A percentile compares a stretch with the other conserved stretches of the same genome.
phyloP scores from a whole-genome alignment of 2,329 filamentous ascomycete genomes.

The Fusarium xyrophilum region DNA sequence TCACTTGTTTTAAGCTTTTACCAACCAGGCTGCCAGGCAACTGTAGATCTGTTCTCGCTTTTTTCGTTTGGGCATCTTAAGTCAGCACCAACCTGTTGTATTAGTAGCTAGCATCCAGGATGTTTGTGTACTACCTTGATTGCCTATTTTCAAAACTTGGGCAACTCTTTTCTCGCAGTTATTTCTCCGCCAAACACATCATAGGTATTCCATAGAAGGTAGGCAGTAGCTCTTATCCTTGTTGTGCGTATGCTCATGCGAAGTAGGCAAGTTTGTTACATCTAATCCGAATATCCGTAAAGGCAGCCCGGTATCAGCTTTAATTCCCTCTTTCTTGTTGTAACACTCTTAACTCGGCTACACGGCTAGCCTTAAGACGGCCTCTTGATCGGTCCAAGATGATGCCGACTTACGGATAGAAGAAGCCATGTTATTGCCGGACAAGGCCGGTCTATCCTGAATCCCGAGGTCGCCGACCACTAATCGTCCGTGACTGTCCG shows the following conservation, averaged over 20 bases:
- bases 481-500: constrained; percentile 18
- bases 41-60: constrained; percentile 3
- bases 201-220: background rate
- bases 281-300: constrained; percentile 10
- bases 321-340: background rate
- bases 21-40: background rate
- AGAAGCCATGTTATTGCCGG: constrained; percentile 25
- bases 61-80: constrained; percentile 1
- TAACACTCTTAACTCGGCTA: constrained; percentile 16
- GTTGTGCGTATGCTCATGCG: background rate
- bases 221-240: background rate
- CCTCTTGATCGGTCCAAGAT: constrained; percentile 24
- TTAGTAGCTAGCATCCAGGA: background rate
- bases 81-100: background rate
- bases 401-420: constrained; percentile 21
- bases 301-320: background rate
- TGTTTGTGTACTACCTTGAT: constrained; percentile 7
- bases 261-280: background rate
- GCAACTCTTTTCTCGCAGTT: constrained; percentile 1
- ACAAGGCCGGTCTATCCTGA: constrained; percentile 13
- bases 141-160: constrained; percentile 15
- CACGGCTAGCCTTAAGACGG: constrained; percentile 5
- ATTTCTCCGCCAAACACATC: constrained; percentile 17
- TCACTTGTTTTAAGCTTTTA: constrained; percentile 1
- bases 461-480: constrained; percentile 26